Percentiles rank a stretch among this genome's conserved stretches.
These are phyloP conservation scores for Mortierella hygrophila DNA, from an alignment of 192 early-diverging fungal species.

Conservation along the genomic window DNA sequence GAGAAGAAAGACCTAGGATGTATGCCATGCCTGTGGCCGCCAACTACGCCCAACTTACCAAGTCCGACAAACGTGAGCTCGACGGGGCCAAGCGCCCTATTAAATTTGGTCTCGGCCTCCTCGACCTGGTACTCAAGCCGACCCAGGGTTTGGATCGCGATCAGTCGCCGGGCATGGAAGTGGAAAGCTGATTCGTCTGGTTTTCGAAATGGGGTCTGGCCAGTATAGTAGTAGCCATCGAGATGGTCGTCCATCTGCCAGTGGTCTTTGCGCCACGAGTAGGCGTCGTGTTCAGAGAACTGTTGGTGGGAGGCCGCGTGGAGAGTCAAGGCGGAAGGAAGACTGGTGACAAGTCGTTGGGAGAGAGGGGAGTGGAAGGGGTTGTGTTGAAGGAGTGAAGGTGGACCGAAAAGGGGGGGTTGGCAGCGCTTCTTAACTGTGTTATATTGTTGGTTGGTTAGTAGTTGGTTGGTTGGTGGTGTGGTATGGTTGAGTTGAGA, in stretches of 20 bases:
- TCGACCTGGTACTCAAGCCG: conserved; percentile 56
- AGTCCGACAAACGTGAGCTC: conserved; percentile 57
- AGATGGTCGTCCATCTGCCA: conserved; percentile 45
- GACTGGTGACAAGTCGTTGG: not conserved
- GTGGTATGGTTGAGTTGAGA: not conserved
- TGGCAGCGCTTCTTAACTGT: no score
- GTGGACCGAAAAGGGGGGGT: not conserved
- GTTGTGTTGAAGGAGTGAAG: not conserved
- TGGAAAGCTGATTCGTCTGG: conserved; percentile 34
- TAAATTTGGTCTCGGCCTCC: conserved; percentile 54
- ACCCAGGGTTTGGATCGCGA: conserved; percentile 48
- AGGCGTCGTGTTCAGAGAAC: conserved; percentile 17
- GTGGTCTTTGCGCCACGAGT: conserved; percentile 41
- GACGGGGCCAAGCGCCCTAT: conserved; percentile 48
- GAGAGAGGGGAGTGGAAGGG: not conserved
- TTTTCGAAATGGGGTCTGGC: conserved; percentile 54
- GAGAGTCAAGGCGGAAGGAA: not conserved
- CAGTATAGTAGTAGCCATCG: conserved; percentile 50
- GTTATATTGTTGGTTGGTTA: no score
- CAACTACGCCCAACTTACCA: conserved; percentile 32
- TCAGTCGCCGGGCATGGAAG: conserved; percentile 50
- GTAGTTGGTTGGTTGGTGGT: not conserved
- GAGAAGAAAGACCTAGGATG: not conserved
- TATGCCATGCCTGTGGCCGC: not conserved
- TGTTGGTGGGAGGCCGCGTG: not conserved